Evolutionary conservation across 1,284 basidiomycete species (phyloP).

Genomic region (Cystobasidium slooffiae): DNA sequence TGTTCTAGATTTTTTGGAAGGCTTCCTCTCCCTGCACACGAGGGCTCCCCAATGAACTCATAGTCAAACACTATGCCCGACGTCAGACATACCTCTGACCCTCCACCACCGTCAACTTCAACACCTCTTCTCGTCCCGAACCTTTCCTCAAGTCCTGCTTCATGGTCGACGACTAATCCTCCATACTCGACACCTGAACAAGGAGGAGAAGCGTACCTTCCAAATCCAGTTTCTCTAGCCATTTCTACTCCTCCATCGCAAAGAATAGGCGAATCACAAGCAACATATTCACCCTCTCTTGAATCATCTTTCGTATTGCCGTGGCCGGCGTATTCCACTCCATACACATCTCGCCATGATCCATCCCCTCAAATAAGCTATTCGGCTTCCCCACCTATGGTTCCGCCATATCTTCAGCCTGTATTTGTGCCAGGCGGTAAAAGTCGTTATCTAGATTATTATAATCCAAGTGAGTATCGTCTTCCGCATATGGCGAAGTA

Average conservation of each 20-base stretch:
- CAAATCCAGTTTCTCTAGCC: too few species aligned
- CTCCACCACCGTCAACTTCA: neutral
- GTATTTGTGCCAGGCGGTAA: neutral
- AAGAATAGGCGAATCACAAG: neutral
- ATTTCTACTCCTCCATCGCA: neutral
- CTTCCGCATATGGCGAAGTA: too few species aligned
- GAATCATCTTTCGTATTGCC: neutral
- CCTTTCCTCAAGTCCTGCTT: too few species aligned
- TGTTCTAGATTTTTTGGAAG: too few species aligned
- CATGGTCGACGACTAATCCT: too few species aligned
- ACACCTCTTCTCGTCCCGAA: too few species aligned
- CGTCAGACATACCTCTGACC: neutral
- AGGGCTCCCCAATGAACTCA: neutral
- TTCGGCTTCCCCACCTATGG: neutral
- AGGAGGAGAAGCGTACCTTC: too few species aligned
- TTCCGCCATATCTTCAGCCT: neutral
- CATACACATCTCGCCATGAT: neutral
- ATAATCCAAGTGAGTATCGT: conserved; percentile 3
- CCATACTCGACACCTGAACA: too few species aligned
- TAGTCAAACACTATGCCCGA: neutral
- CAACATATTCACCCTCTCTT: neutral
- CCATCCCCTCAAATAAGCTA: neutral
- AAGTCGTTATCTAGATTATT: conserved; percentile 17
- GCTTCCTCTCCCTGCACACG: too few species aligned
- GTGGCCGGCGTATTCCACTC: neutral